A percentile compares a stretch with the other conserved stretches of the same genome.
These are phyloP conservation scores for Phaseolus coccineus DNA, from an alignment of 331 rosid genomes.

Conservation along the genomic window DNA sequence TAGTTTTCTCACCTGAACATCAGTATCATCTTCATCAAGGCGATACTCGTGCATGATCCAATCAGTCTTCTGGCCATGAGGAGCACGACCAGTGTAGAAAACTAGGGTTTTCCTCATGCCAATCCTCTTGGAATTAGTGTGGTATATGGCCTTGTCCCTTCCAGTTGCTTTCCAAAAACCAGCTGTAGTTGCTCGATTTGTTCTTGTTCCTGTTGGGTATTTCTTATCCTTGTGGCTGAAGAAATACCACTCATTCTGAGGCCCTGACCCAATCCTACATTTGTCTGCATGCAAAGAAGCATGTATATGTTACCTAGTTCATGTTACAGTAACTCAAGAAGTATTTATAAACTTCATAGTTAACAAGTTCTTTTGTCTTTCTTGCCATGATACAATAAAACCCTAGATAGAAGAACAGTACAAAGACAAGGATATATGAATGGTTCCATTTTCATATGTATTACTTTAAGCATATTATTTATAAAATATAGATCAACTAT, in stretches of 20 bases:
- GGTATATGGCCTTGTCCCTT: slow-evolving; percentile 91
- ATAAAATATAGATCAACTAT: neutral
- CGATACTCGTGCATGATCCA: slow-evolving; percentile 99
- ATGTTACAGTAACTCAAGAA: neutral
- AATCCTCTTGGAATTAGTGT: slow-evolving; percentile 71
- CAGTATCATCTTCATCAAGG: slow-evolving; percentile 73
- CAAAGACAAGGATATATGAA: neutral
- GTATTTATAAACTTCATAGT: neutral
- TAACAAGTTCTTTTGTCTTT: neutral
- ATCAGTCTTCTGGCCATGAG: slow-evolving; percentile 95
- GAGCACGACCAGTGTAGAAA: slow-evolving; percentile 99
- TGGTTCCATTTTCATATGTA: neutral
- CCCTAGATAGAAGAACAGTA: slow-evolving; percentile 29
- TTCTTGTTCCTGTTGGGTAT: slow-evolving; percentile 95
- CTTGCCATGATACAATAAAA: slow-evolving; percentile 15
- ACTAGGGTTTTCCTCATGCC: slow-evolving; percentile 99
- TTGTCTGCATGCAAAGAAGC: slow-evolving; percentile 65
- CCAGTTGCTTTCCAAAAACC: slow-evolving; percentile 99
- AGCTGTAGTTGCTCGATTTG: slow-evolving; percentile 94
- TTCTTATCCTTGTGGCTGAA: slow-evolving; percentile 99
- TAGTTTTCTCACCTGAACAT: slow-evolving; percentile 63
- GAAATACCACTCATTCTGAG: slow-evolving; percentile 98
- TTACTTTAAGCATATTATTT: neutral
- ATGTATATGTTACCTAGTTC: slow-evolving; percentile 9
- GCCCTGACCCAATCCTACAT: slow-evolving; percentile 93